Evolutionary conservation across 2,329 filamentous ascomycete species (phyloP), one percentile per base, ranked within the genome.

Genomic region (Pseudogymnoascus sp.): DNA sequence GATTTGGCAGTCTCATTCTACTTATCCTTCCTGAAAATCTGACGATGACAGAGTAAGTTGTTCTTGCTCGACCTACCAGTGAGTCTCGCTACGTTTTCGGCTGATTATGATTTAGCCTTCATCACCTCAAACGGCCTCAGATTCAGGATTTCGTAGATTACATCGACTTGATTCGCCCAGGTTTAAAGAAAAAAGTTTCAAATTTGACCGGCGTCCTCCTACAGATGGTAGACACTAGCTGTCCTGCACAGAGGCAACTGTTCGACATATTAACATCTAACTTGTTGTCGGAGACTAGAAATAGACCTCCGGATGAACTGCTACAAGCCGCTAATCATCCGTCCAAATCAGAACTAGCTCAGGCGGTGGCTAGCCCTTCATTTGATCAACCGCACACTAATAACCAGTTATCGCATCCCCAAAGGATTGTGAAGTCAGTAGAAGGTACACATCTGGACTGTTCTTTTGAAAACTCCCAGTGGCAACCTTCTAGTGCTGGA

Each of bases 91-190:
- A 35, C 31, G 5, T 59, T 28, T 59, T 59, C 25, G 6, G 50
- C 50, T 59, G 31, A 59, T 59, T 16, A 59, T 59, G 23, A 59
- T 31, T 16, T 59, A 59, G 50, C 50, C 50, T 59, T 35, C 31
- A 16, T 33, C 0, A 16, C 14, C 50, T 59, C 12, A 28, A 28
- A 10, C 23, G 50, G 25, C 50, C 1, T 33, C 12, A 16, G 11
- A 33, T 59, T 16, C 23, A 10, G 31, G 50, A 59, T 59, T 10
- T 59, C 14, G 25, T 59, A 59, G 50, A 59, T 59, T 59, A 59
- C 50, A 16, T 59, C 12, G 10, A 59, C 25, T 33, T 35, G 5
- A 33, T 59, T 59, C 25, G 16, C 50, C 50, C 5, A 59, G 50
- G 50, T 33, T 59, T 59, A 2, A 59, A 59, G 50, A 6, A 59